These are phyloP conservation scores for Echites panduratus DNA, from an alignment of 257 asterid species.

Conservation along the genomic window DNA sequence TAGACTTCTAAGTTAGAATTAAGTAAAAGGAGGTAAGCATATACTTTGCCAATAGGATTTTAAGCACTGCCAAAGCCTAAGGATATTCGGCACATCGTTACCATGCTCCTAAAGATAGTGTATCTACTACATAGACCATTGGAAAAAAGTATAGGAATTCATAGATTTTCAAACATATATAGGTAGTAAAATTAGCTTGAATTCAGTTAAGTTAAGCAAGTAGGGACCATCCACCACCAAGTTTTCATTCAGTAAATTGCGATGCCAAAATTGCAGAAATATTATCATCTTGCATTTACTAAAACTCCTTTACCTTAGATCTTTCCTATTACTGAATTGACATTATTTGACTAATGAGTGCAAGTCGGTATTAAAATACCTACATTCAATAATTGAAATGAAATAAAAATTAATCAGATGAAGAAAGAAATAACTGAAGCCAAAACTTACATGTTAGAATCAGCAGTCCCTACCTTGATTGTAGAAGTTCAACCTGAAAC, in stretches of 20 bases:
- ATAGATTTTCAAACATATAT: no score
- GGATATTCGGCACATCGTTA: no score
- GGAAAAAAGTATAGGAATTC: no score
- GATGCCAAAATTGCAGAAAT: background rate
- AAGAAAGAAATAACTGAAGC: background rate
- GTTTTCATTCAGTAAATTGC: background rate
- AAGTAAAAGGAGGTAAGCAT: no score
- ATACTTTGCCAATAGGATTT: background rate
- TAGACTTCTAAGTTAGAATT: no score
- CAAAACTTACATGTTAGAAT: slow-evolving; percentile 45
- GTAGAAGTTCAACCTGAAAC: slow-evolving; percentile 51
- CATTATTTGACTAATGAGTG: no score
- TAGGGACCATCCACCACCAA: background rate
- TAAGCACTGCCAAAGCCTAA: background rate
- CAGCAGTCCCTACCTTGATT: slow-evolving; percentile 76
- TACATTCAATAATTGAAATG: background rate
- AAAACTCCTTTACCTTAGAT: background rate
- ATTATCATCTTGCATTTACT: no score
- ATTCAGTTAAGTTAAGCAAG: background rate
- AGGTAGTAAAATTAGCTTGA: no score
- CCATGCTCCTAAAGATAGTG: no score
- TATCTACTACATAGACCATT: no score
- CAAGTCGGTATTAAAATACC: background rate
- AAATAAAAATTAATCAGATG: background rate
- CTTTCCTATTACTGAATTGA: background rate